Base-by-base conservation (phyloP, 495 filamentous ascomycete species). In the Neurospora cerealis region DNA sequence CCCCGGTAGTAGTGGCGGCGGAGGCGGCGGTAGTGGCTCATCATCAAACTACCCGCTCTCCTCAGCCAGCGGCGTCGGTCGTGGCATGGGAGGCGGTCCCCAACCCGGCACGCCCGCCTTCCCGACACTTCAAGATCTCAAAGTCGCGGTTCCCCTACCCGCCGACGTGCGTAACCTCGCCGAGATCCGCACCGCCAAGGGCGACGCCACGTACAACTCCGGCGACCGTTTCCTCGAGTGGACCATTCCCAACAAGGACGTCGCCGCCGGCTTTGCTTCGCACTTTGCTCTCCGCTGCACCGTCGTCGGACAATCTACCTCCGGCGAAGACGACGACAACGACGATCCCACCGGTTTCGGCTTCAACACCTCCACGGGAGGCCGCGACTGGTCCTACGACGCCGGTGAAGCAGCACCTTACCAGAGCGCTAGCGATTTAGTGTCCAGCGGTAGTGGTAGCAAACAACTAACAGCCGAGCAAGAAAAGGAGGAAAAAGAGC, bases 141-240 rank as follows among this genome's bases (percentile, higher is more conserved):
- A 89, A 1, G 91, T 98, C 42, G 91, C 89, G 11, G 86, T 98
- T 9, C 96, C 96, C 4, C 86, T 99, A 39, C 93, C 96, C 28
- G 84, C 88, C 11, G 87, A 85, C 24, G 94, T 98, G 66, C 90
- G 93, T 71, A 98, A 95, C 78, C 86, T 99, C n/a, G 88, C 89
- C 32, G 94, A 97, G 78, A 88, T 98, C 73, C 85, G 93, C 73
- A 89, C 94, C 40, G 93, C 89, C 78, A 90, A 89, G 76, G 96
- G 96, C 32, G 96, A 99, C 72, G 93, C 93, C 2, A 88, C 88
- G 48, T 98, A 92, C 81, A 89, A 87, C 32, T 89, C 91, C 9
- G 88, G 87, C n/a, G 93, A 90, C 40, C 85, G 86, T 44, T 80
- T 86, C 3, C 85, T 99, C 3, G 93, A 96, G 79, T 99, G 96